Base-by-base conservation (phyloP, 495 filamentous ascomycete genomes). In the Talaromyces liani region DNA sequence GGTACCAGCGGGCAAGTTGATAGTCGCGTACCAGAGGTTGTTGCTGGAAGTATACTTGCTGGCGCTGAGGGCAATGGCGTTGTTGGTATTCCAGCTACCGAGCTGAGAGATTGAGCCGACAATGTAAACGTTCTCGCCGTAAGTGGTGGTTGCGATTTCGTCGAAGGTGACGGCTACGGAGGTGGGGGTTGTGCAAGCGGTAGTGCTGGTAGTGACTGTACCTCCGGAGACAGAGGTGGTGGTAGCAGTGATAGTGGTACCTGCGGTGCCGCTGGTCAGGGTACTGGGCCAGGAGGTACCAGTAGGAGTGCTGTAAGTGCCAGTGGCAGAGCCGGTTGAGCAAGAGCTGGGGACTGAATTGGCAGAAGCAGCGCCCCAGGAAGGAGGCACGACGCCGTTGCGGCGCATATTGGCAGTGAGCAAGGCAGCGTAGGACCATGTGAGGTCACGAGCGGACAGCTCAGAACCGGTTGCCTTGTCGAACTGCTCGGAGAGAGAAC, bases 401-500 rank as follows among this genome's bases (percentile, higher is more conserved):
- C 69, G 60, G 75, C 77, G 24, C 14, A 72, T 79, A 25, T 81
- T 76, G 47, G 83, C 84, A 4, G 71, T 79, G 18, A 84, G 67
- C 14, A 84, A 72, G 0, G 77, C 75, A 2, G 80, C 80, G 58
- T 82, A 84, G 0, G 80, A 82, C 81, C 81, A 84, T 47, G 82
- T 82, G 10, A 84, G 67, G 47, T 84, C 77, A 12, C 74, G 63
- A 8, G 87, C 87, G 0, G 83, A 85, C n/a, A 84, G 64, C 9
- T 80, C 80, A 0, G 64, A 59, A 51, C 87, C 87, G 59, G 70
- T 72, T 51, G 72, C 68, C 62, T 78, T 80, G 68, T 80, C 75
- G 65, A 77, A 89, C 66, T 90, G 87, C 70, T 90, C 87, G 10
- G 82, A 71, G 12, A 89, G 63, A 6, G 80, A 79, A 20, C 87